Evolutionary conservation across 495 filamentous ascomycete species (phyloP).

Genomic region (Tuber magnatum): DNA sequence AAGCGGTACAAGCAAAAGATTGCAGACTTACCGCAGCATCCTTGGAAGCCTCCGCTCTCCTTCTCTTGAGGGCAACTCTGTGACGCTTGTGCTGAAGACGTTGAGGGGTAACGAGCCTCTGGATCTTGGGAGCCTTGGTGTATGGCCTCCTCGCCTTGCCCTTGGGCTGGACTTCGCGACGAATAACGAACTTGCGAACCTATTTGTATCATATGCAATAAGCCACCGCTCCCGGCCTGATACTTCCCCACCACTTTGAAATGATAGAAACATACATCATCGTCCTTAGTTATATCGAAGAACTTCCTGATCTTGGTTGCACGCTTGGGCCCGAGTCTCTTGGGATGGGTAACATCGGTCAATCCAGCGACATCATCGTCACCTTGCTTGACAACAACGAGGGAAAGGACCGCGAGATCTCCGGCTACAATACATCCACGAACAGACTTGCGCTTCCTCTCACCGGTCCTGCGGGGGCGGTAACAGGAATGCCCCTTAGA

Average conservation of each 20-base stretch:
- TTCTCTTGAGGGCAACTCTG: constrained; percentile 92
- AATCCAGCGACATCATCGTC: constrained; percentile 86
- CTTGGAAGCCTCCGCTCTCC: constrained; percentile 85
- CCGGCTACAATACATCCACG: constrained; percentile 95
- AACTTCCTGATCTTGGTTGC: constrained; percentile 98
- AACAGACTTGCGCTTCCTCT: constrained; percentile 98
- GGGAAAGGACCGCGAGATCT: constrained; percentile 87
- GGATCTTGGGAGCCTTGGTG: constrained; percentile 99
- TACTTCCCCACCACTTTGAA: background rate
- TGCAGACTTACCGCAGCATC: constrained; percentile 85
- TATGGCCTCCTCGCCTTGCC: constrained; percentile 91
- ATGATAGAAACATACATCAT: constrained; percentile 79
- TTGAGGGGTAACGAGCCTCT: constrained; percentile 97
- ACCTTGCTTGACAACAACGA: constrained; percentile 94
- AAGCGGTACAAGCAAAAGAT: background rate
- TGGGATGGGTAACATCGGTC: constrained; percentile 93
- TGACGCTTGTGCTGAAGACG: constrained; percentile 99
- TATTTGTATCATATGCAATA: constrained; percentile 41
- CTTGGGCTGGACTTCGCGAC: constrained; percentile 92
- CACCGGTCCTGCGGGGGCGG: constrained; percentile 90
- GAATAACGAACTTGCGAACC: constrained; percentile 98
- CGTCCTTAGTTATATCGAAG: constrained; percentile 98
- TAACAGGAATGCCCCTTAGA: constrained; percentile 93
- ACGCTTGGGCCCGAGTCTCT: constrained; percentile 96
- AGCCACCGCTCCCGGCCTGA: background rate